Evolutionary conservation across 768 basidiomycete genomes (phyloP), one percentile per base, ranked within the genome.

Genomic region (Suillus spraguei): DNA sequence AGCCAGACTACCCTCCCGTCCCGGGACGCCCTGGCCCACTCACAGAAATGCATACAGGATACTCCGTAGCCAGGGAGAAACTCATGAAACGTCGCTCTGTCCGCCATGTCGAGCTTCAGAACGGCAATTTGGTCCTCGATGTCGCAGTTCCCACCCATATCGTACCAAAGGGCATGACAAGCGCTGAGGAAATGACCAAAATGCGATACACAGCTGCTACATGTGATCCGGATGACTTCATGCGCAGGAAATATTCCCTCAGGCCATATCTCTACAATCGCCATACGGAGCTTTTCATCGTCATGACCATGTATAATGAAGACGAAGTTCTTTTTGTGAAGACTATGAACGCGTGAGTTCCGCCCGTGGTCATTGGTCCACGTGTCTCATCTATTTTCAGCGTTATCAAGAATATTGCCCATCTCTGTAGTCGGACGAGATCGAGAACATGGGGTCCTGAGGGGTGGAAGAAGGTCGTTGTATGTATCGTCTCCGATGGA

Each of bases 251-350:
- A 65, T 94, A 92, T 74, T 87, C 91, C 7, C 83, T 95, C 28
- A 82, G 94, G 28, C 94, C 87, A 5, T 95, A 88, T 74, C 82
- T 95, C 1, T 85, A 86, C 69, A 86, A 87, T 62, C 89, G 95
- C 60, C 83, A 88, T 60, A 97, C 95, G 10, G 95, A 97, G 76
- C 82, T 97, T 16, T 95, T 97, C 78, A 93, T 97, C 68, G 94
- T 96, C 47, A 92, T 97, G 87, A 97, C 95, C 50, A 96, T 97
- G 94, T 93, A 93, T 75, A 96, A 96, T 73, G 95, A 97, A 78
- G 92, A 93, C 71, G 91, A 93, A 71, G 79, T 88, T 10, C 79
- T 92, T 33, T 94, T 93, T 73, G 80, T 81, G 71, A 85, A 82
- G 71, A 95, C 92, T 13, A 93, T 95, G 90, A 93, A 94, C 68